Percentiles rank a stretch among this genome's conserved stretches.
Conservation (phyloP, 2,329 filamentous ascomycete genomes). For the Venturia effusa region DNA sequence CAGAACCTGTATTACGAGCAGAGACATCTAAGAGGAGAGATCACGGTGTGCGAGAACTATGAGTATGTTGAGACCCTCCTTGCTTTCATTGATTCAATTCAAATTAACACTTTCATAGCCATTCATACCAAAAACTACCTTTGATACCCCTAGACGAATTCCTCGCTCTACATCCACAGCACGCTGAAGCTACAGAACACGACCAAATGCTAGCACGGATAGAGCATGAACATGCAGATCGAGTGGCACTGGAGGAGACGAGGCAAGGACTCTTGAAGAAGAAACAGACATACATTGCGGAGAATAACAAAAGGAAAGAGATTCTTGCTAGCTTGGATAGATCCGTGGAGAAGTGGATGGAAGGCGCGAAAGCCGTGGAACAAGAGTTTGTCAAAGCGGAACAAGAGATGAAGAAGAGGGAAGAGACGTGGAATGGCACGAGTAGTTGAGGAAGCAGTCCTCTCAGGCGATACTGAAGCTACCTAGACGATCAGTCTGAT, state of each 20-base stretch:
- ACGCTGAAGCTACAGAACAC: conserved; percentile 61
- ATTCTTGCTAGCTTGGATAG: conserved; percentile 84
- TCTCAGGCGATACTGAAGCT: neutral
- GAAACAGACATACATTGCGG: conserved; percentile 57
- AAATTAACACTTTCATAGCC: conserved; percentile 40
- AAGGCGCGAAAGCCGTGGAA: neutral
- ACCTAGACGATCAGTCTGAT: neutral
- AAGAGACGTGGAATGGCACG: neutral
- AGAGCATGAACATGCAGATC: conserved; percentile 76
- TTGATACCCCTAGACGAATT: conserved; percentile 79
- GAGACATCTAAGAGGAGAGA: conserved; percentile 79
- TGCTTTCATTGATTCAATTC: conserved; percentile 13
- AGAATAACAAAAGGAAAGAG: conserved; percentile 88
- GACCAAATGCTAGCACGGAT: conserved; percentile 83
- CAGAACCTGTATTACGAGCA: conserved; percentile 98
- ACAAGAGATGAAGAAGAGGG: conserved; percentile 2
- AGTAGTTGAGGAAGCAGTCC: neutral
- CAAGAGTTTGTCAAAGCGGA: neutral
- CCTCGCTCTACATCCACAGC: conserved; percentile 62
- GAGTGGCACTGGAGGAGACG: conserved; percentile 75
- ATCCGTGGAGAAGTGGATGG: conserved; percentile 53
- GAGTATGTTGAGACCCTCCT: conserved; percentile 49
- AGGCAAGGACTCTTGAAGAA: conserved; percentile 52
- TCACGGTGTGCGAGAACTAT: conserved; percentile 79
- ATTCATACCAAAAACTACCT: conserved; percentile 79